Conservation (phyloP, 2,329 filamentous ascomycete species). For the Fusarium veterinarium region DNA sequence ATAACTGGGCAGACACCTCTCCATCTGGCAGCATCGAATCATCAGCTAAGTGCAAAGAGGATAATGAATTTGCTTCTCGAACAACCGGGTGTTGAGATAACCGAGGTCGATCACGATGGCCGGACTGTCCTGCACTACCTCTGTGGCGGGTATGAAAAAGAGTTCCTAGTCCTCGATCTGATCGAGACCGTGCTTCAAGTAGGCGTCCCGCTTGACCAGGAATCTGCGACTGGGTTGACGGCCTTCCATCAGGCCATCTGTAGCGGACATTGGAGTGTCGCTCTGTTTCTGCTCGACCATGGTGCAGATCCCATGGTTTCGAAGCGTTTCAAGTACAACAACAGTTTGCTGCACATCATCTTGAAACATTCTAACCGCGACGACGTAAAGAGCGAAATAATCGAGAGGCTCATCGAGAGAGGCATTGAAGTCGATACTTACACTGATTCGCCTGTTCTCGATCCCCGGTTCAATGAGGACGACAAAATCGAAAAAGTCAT, state of each 20-base stretch:
- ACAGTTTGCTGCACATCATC: constrained; percentile 14
- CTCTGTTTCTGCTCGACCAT: not conserved
- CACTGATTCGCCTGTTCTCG: not conserved
- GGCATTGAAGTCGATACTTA: constrained; percentile 3
- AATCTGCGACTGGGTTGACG: not conserved
- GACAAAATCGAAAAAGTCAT: not conserved
- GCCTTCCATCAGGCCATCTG: constrained; percentile 2
- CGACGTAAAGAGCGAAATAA: not conserved
- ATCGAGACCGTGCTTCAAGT: not conserved
- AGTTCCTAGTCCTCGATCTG: not conserved
- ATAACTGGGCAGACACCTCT: constrained; percentile 5
- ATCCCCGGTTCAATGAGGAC: not conserved
- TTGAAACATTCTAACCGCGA: not conserved
- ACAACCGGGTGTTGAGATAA: not conserved
- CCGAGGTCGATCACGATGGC: not conserved
- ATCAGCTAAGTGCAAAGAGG: not conserved
- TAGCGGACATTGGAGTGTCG: not conserved
- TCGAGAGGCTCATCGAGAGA: not conserved
- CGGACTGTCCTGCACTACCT: constrained; percentile 6
- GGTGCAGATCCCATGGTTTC: constrained; percentile 17
- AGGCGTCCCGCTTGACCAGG: constrained; percentile 1
- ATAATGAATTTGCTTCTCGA: constrained; percentile 4
- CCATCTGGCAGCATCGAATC: constrained; percentile 1
- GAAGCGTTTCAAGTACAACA: constrained; percentile 2
- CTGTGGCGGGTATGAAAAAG: not conserved